Conservation (phyloP, 352 stramenopile genomes). For the Globisporangium uncinulatum region DNA sequence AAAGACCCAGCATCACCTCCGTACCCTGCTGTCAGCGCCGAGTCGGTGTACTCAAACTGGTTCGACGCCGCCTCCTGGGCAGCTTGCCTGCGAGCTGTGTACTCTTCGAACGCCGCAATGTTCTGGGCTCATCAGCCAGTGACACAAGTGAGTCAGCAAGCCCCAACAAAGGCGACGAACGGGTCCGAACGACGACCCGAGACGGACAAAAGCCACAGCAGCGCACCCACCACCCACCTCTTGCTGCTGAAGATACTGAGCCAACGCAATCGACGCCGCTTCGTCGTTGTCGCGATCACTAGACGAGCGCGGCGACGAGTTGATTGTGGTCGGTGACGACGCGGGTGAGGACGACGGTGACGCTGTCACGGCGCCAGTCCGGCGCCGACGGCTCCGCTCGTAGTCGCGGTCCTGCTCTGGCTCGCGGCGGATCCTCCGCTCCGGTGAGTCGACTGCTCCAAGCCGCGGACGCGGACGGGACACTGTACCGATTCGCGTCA, state of each 20-base stretch:
- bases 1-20: not conserved
- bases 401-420: constrained; percentile 14
- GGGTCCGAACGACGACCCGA: too few species aligned
- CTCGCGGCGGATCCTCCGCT: constrained; percentile 10
- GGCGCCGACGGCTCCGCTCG: constrained; percentile 5
- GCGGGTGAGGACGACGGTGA: constrained; percentile 14
- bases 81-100: constrained; percentile 28
- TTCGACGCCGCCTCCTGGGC: constrained; percentile 6
- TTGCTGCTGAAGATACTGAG: constrained; percentile 64
- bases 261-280: constrained; percentile 58
- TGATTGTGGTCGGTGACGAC: constrained; percentile 17
- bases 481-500: not conserved
- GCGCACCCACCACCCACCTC: constrained; percentile 25
- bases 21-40: not conserved
- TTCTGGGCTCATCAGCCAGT: constrained; percentile 29
- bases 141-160: not conserved
- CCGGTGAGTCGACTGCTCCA: constrained; percentile 6
- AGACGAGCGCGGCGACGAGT: constrained; percentile 13
- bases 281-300: constrained; percentile 30
- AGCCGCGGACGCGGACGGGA: constrained; percentile 12
- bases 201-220: too few species aligned
- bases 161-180: too few species aligned
- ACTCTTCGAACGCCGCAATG: constrained; percentile 63
- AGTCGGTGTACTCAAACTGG: constrained; percentile 5
- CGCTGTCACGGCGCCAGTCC: not conserved